phyloP scores from a whole-genome alignment of 202 grass and related monocot species.

The Digitaria exilis region DNA sequence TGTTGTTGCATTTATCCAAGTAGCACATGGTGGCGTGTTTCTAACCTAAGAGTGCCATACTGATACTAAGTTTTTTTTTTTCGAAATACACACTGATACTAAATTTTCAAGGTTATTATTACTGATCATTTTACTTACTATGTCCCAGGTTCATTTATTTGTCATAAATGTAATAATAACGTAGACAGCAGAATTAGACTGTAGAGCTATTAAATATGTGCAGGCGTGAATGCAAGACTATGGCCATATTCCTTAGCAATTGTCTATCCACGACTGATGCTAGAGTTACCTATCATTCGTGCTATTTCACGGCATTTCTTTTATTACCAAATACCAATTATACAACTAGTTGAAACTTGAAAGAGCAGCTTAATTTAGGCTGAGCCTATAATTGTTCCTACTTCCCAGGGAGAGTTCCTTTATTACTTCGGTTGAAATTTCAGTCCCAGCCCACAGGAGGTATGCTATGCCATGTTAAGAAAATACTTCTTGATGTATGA shows the following conservation, averaged over 20 bases:
- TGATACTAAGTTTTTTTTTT: neutral
- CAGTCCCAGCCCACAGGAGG: conserved; percentile 1
- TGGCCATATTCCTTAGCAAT: neutral
- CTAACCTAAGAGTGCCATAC: neutral
- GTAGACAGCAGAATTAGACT: neutral
- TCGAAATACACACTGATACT: no score
- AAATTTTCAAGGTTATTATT: no score
- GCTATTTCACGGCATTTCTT: neutral
- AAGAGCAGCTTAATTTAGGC: neutral
- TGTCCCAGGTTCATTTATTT: neutral
- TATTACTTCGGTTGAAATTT: conserved; percentile 4
- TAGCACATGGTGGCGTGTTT: no score
- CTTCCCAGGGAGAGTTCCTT: neutral
- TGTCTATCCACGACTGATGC: neutral
- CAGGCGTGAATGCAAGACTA: neutral
- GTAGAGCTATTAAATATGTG: neutral
- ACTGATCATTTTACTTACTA: no score
- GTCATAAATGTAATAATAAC: neutral
- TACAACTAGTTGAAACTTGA: conserved; percentile 14
- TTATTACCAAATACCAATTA: neutral
- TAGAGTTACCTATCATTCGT: neutral
- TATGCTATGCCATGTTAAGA: neutral
- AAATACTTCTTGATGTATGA: conserved; percentile 9
- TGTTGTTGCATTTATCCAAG: neutral
- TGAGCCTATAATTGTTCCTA: neutral